Base-by-base conservation (phyloP, 495 filamentous ascomycete genomes). In the Penicillium desertorum region DNA sequence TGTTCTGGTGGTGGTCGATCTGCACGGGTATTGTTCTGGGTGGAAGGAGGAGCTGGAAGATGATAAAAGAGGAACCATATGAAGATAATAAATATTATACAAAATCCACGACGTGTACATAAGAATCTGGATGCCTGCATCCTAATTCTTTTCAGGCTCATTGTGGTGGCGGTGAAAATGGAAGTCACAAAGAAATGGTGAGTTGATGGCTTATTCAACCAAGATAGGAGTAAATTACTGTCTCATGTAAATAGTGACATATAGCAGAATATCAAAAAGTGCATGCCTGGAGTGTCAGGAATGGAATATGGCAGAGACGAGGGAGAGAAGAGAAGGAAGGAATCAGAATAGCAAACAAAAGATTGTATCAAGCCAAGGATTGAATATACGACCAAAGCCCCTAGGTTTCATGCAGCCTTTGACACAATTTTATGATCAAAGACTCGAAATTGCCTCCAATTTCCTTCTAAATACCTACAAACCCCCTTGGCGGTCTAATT, bases 21-120 rank as follows among this genome's bases (percentile, higher is more conserved):
- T 14, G 36, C 36, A 1, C 49, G 36, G 23, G 22, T 39, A 41
- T 51, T 42, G 49, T 51, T 51, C 20, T 51, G 22, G 23, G 49
- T 51, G 34, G 23, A 6, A 10, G 49, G 49, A 17, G 49, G 49
- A 41, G 22, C 27, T 51, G 49, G 49, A 16, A 51, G 49, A 8
- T 51, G 49, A 29, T 17, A 17, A 5, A 41, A 51, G 37, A 51
- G 34, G 25, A 51, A 27, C 49, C 49, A 51, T 14, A 51, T 51
- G 3, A 51, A 29, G 14, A 20, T 14, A 8, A 41, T 2, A 19
- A 51, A 22, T n/a, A 41, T 9, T 10, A 27, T 29, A 6, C 6
- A 41, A 16, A 16, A 11, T 39, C 14, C 23, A 9, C 34, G 49
- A 10, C 20, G 36, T 29, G 36, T 34, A 10, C n/a, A 25, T 12